A percentile compares a stretch with the other conserved stretches of the same genome.
These are phyloP conservation scores for Neurospora sublineolata DNA, from an alignment of 495 filamentous ascomycete species.

Conservation along the genomic window DNA sequence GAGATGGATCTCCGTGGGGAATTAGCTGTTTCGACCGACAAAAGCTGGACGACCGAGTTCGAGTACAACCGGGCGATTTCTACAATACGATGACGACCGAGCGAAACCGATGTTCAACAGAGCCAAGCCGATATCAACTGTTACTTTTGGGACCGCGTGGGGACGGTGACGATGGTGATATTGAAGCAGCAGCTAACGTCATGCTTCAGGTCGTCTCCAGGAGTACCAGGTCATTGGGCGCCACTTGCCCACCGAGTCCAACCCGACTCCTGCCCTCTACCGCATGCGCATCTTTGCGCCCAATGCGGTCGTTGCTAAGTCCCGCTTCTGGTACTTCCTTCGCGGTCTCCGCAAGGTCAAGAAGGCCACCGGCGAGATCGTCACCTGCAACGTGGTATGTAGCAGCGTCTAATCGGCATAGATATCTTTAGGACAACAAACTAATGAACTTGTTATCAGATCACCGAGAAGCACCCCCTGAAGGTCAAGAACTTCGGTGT, in stretches of 20 bases:
- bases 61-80: background rate
- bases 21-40: background rate
- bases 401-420: constrained; percentile 1
- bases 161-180: background rate
- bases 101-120: background rate
- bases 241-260: constrained; percentile 90
- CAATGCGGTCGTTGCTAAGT: constrained; percentile 96
- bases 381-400: constrained; percentile 88
- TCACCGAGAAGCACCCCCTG: constrained; percentile 93
- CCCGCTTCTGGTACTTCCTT: constrained; percentile 99
- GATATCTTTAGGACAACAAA: constrained; percentile 2
- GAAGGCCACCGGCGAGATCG: constrained; percentile 99
- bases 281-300: constrained; percentile 99
- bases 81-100: background rate
- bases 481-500: constrained; percentile 99
- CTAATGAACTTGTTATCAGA: constrained; percentile 39
- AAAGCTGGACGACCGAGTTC: background rate
- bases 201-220: constrained; percentile 75
- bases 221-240: constrained; percentile 99
- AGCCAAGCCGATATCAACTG: background rate
- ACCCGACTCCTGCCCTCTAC: constrained; percentile 94
- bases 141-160: background rate
- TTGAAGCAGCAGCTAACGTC: constrained; percentile 8
- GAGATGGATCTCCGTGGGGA: background rate
- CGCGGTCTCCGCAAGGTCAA: constrained; percentile 98